Conservation (phyloP, 176 grass and related monocot genomes). For the Chrysopogon serrulatus region DNA sequence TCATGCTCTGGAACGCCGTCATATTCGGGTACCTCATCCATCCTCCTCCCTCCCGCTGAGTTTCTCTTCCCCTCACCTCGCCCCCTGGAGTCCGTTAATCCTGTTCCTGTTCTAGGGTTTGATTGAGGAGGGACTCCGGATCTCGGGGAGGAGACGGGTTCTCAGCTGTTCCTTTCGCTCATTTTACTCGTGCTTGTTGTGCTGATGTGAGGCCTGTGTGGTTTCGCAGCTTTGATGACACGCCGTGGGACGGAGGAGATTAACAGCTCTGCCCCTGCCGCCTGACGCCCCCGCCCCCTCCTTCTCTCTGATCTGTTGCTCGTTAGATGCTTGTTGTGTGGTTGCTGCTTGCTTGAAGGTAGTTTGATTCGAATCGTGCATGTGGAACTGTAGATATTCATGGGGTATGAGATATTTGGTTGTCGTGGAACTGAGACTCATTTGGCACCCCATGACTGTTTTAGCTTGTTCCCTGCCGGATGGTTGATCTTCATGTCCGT, state of each 20-base stretch:
- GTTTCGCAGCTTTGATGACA: slow-evolving; percentile 84
- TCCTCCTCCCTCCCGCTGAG: neutral
- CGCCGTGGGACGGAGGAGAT: slow-evolving; percentile 92
- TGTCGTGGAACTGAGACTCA: neutral
- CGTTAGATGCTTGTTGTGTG: neutral
- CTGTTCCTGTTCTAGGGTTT: neutral
- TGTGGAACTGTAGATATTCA: neutral
- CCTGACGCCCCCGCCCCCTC: no score
- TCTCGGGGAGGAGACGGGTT: slow-evolving; percentile 7
- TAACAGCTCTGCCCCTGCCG: neutral
- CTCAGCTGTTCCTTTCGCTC: neutral
- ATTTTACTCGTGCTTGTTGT: neutral
- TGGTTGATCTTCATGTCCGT: neutral
- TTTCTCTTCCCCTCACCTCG: neutral
- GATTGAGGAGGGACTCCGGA: neutral
- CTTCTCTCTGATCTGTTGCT: slow-evolving; percentile 10
- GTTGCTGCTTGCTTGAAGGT: neutral
- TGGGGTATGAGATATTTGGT: neutral
- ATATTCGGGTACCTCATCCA: slow-evolving; percentile 70
- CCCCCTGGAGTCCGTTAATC: neutral
- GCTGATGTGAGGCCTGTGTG: slow-evolving; percentile 1
- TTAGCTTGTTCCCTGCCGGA: neutral
- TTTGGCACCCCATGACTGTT: neutral
- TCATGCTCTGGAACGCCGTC: slow-evolving; percentile 99
- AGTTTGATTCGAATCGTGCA: neutral